Evolutionary conservation across 176 grass and related monocot species (phyloP), one percentile per base, ranked within the genome.

Genomic region (Alopecurus myosuroides): DNA sequence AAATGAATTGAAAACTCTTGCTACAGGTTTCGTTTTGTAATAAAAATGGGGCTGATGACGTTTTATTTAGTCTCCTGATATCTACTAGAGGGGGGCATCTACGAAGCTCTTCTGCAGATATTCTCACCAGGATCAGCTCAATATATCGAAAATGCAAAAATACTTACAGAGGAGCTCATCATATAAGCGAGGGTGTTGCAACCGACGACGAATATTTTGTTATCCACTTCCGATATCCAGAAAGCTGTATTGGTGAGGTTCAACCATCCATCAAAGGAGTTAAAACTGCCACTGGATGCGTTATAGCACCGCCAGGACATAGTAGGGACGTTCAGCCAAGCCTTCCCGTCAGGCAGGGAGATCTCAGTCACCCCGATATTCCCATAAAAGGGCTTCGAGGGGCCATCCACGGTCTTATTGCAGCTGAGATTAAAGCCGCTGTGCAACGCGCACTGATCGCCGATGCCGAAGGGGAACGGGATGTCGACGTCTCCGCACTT

Each of bases 251-350:
- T 1, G 4, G 0, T 19, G 13, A 79, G 0, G 63, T 36, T 0
- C 9, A 37, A 0, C 11, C 0, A 3, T 35, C 33, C 57, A 11
- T 41, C 0, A 2, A 0, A 1, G 23, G 4, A 4, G 0, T 0
- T 0, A 15, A 33, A 2, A 1, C 0, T 0, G 2, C 5, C 1
- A 0, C 5, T 26, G 28, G 19, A 1, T 1, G 0, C 1, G 14
- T 48, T 3, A 40, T 79, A 86, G 84, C 84, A 57, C 52, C 26
- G 76, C 20, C 20, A 51, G 0, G 84, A 45, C 9, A 36, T 37
- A 0, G 0, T 11, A 0, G 0, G 2, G 13, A 26, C 45, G 20
- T 15, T 86, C 34, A 79, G 0, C 84, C 64, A 28, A 28, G 39
- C 33, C 76, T 86, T 86, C 51, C 77, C 52, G 6, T 86, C 25